These are phyloP conservation scores for Osmanthus fragrans DNA, from an alignment of 257 asterid species.

Conservation along the genomic window DNA sequence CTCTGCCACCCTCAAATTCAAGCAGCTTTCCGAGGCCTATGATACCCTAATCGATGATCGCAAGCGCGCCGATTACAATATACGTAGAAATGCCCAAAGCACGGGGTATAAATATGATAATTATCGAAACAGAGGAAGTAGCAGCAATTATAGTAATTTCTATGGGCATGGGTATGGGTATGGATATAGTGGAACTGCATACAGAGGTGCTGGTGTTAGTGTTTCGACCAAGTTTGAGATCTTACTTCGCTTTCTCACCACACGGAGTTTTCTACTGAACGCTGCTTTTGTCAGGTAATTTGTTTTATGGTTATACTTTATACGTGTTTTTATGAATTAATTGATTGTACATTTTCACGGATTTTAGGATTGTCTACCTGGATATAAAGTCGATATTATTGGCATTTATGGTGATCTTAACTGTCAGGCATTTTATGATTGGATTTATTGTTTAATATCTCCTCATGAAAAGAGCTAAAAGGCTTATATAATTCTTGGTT, in stretches of 20 bases:
- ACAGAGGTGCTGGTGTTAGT: conserved; percentile 35
- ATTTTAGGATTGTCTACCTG: neutral
- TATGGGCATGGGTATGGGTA: conserved; percentile 32
- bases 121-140: conserved; percentile 23
- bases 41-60: conserved; percentile 69
- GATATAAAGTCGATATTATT: neutral
- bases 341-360: neutral
- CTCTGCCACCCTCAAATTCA: conserved; percentile 66
- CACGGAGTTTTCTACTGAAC: conserved; percentile 62
- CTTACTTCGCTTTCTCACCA: conserved; percentile 58
- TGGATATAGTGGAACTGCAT: conserved; percentile 43
- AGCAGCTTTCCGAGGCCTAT: conserved; percentile 84
- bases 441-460: neutral
- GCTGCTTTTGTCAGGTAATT: conserved; percentile 71
- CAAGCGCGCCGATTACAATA: conserved; percentile 73
- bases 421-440: neutral
- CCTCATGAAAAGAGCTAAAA: neutral
- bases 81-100: conserved; percentile 29
- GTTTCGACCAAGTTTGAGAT: conserved; percentile 49
- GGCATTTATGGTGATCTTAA: neutral
- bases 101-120: conserved; percentile 21
- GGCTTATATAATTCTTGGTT: neutral
- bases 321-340: neutral
- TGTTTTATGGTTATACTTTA: neutral
- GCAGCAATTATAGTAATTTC: conserved; percentile 27